Conservation (phyloP, 1,139 yeast species). For the Geotrichum reessii region DNA sequence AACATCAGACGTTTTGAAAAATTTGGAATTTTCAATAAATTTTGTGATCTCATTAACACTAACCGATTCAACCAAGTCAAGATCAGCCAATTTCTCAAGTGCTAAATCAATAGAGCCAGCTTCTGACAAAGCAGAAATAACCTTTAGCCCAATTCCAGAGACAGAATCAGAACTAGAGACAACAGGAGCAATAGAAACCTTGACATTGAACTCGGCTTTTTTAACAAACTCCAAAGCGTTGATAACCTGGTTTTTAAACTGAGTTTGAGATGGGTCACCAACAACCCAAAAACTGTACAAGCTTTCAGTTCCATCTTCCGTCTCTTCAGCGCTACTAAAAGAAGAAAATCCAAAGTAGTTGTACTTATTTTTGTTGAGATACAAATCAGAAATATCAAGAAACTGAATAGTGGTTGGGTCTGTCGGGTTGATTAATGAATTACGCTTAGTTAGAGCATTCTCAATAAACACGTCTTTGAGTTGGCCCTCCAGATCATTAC, state of each 20-base stretch:
- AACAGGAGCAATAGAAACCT: conserved; percentile 36
- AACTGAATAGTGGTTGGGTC: conserved; percentile 22
- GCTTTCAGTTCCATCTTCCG: conserved; percentile 14
- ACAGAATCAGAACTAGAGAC: background rate
- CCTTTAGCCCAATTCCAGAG: background rate
- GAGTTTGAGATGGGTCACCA: conserved; percentile 46
- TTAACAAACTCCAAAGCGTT: conserved; percentile 35
- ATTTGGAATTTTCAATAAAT: background rate
- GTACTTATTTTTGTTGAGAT: conserved; percentile 6
- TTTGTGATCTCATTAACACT: background rate
- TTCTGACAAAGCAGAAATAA: background rate
- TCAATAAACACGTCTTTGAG: conserved; percentile 16
- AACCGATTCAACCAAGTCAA: background rate
- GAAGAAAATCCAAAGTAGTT: conserved; percentile 4
- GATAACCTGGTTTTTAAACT: conserved; percentile 42
- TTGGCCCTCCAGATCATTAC: background rate
- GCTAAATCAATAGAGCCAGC: background rate
- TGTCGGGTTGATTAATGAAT: conserved; percentile 37
- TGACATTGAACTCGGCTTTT: conserved; percentile 31
- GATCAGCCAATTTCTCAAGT: background rate
- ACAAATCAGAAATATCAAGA: conserved; percentile 22
- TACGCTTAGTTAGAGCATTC: conserved; percentile 28
- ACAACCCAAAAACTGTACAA: conserved; percentile 46
- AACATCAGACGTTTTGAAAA: background rate
- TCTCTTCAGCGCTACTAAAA: background rate